phyloP scores from a whole-genome alignment of 495 filamentous ascomycete species.

The Aspergillus nanangensis region DNA sequence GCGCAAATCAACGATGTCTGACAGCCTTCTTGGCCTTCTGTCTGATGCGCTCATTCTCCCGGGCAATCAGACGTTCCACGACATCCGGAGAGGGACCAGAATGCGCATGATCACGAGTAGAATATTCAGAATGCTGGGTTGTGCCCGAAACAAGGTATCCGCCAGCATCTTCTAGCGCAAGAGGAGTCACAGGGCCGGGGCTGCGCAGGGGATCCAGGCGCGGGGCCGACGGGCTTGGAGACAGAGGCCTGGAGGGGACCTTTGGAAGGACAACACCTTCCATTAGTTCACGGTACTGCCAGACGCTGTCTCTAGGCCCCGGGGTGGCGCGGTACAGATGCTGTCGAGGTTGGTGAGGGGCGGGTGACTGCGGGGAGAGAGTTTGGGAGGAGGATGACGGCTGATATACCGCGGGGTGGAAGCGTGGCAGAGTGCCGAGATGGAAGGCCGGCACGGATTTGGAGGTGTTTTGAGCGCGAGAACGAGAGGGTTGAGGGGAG shows the following conservation, averaged over 20 bases:
- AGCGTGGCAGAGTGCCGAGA: slow-evolving; percentile 41
- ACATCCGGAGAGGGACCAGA: slow-evolving; percentile 26
- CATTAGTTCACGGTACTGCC: slow-evolving; percentile 36
- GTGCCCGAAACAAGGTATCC: slow-evolving; percentile 48
- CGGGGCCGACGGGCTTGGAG: slow-evolving; percentile 54
- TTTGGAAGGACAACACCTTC: slow-evolving; percentile 20
- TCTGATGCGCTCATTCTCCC: slow-evolving; percentile 35
- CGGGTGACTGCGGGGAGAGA: slow-evolving; percentile 19
- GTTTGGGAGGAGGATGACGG: slow-evolving; percentile 18
- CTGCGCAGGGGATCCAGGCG: slow-evolving; percentile 64
- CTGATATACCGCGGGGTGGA: slow-evolving; percentile 47
- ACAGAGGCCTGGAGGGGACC: slow-evolving; percentile 25
- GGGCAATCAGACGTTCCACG: slow-evolving; percentile 33
- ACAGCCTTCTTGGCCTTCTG: slow-evolving; percentile 28
- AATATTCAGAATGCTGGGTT: slow-evolving; percentile 14
- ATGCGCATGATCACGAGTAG: slow-evolving; percentile 16
- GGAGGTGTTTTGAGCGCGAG: slow-evolving; percentile 21
- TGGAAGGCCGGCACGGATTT: slow-evolving; percentile 35
- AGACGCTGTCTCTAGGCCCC: slow-evolving; percentile 32
- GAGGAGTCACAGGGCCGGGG: slow-evolving; percentile 73
- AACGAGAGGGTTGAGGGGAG: slow-evolving; percentile 31
- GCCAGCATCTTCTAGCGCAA: slow-evolving; percentile 58
- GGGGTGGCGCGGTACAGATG: slow-evolving; percentile 29
- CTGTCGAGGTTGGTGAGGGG: slow-evolving; percentile 29
- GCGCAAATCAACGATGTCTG: slow-evolving; percentile 26